phyloP scores from a whole-genome alignment of 2,329 filamentous ascomycete species.

The Verticillium isaacii region DNA sequence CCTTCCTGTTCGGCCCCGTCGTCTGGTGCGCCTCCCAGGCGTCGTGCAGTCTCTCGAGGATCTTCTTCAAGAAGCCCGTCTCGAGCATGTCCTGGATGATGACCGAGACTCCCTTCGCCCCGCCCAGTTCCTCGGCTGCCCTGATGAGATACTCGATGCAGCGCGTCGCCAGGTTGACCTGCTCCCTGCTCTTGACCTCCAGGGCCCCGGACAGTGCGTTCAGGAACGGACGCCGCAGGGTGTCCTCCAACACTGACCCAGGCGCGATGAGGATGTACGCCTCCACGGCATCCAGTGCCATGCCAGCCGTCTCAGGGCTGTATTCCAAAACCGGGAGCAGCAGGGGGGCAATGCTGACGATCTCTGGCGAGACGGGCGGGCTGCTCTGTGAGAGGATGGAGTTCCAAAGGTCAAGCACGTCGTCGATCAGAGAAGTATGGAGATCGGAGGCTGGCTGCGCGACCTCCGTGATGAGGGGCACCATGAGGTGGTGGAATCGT shows the following conservation, averaged over 20 bases:
- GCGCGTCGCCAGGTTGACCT: slow-evolving; percentile 51
- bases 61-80: slow-evolving; percentile 55
- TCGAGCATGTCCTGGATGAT: slow-evolving; percentile 62
- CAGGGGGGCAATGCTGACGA: slow-evolving; percentile 59
- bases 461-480: slow-evolving; percentile 78
- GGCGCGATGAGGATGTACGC: slow-evolving; percentile 69
- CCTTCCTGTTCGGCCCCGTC: slow-evolving; percentile 71
- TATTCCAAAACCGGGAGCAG: slow-evolving; percentile 64
- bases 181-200: slow-evolving; percentile 51
- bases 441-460: slow-evolving; percentile 71
- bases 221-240: slow-evolving; percentile 44
- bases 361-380: slow-evolving; percentile 53
- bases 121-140: slow-evolving; percentile 57
- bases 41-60: slow-evolving; percentile 63
- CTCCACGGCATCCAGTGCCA: slow-evolving; percentile 61
- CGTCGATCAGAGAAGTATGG: slow-evolving; percentile 81
- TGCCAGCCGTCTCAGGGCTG: slow-evolving; percentile 57
- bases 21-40: slow-evolving; percentile 73
- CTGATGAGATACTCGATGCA: slow-evolving; percentile 63
- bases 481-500: slow-evolving; percentile 72
- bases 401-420: slow-evolving; percentile 85
- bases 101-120: slow-evolving; percentile 54
- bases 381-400: slow-evolving; percentile 65
- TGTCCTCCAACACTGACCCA: slow-evolving; percentile 57
- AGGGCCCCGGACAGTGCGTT: slow-evolving; percentile 45